A percentile compares a stretch with the other conserved stretches of the same genome.
Evolutionary conservation across 441 rosid genomes (phyloP).

Genomic region (Croton setiger): DNA sequence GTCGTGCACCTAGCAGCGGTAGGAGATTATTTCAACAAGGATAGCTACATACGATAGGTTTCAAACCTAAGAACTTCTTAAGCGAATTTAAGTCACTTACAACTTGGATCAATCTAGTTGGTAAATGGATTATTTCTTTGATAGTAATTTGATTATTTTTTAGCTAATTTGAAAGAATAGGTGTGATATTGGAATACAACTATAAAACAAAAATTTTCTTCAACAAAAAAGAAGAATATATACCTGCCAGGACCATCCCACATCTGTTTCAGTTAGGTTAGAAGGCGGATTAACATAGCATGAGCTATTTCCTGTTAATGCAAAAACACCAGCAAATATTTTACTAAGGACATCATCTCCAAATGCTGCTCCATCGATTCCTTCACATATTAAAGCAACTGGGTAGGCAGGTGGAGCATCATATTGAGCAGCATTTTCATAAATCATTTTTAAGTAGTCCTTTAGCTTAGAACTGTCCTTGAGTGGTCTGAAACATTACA

Average conservation of each 20-base stretch:
- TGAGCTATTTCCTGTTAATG: slow-evolving; percentile 31
- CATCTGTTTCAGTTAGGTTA: slow-evolving; percentile 15
- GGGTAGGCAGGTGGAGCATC: slow-evolving; percentile 40
- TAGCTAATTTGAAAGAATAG: no score
- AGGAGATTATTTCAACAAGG: no score
- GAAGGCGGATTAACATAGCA: slow-evolving; percentile 34
- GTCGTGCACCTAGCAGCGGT: no score
- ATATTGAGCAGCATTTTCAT: slow-evolving; percentile 52
- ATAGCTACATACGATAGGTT: no score
- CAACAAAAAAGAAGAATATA: no score
- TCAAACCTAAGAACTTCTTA: no score
- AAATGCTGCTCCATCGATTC: slow-evolving; percentile 19
- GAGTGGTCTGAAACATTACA: slow-evolving; percentile 34
- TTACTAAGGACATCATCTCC: slow-evolving; percentile 35
- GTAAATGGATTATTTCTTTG: no score
- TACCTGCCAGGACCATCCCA: slow-evolving; percentile 57
- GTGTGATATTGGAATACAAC: no score
- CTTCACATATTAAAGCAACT: slow-evolving; percentile 45
- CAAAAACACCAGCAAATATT: slow-evolving; percentile 54
- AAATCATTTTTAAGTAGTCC: slow-evolving; percentile 26
- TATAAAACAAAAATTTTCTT: no score
- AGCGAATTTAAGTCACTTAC: no score
- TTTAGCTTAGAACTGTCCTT: slow-evolving; percentile 32
- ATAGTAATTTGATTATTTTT: no score
- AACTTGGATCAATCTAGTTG: no score